Evolutionary conservation across 2,329 filamentous ascomycete species (phyloP).

Genomic region (Penicillium oxalicum): DNA sequence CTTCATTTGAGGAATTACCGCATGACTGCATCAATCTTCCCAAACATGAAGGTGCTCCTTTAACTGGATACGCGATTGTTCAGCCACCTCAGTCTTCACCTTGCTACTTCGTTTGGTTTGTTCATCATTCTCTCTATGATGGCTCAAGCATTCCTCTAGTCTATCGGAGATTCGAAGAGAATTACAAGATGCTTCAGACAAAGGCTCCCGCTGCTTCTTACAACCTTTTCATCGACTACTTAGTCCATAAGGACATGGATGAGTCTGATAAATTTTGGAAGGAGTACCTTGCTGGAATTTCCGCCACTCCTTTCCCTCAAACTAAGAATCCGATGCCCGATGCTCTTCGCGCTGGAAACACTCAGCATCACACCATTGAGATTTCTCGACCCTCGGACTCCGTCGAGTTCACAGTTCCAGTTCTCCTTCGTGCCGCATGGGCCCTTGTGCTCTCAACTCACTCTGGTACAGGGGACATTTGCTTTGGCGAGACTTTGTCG

Average conservation of each 20-base stretch:
- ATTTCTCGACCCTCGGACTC: slow-evolving; percentile 16
- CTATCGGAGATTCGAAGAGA: slow-evolving; percentile 33
- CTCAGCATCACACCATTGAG: slow-evolving; percentile 19
- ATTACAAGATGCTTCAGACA: slow-evolving; percentile 21
- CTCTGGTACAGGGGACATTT: slow-evolving; percentile 44
- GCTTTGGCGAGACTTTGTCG: slow-evolving; percentile 51
- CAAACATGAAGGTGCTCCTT: slow-evolving; percentile 29
- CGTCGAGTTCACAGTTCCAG: slow-evolving; percentile 41
- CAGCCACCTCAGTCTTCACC: slow-evolving; percentile 17
- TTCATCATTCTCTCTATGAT: slow-evolving; percentile 51
- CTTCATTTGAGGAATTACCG: slow-evolving; percentile 24
- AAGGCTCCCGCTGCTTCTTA: slow-evolving; percentile 19
- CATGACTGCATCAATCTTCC: slow-evolving; percentile 23
- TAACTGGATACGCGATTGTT: slow-evolving; percentile 35
- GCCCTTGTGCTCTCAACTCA: slow-evolving; percentile 46
- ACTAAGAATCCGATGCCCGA: slow-evolving; percentile 18
- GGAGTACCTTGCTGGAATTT: slow-evolving; percentile 24
- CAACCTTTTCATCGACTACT: slow-evolving; percentile 28
- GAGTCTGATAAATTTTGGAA: slow-evolving; percentile 32
- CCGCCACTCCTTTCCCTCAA: slow-evolving; percentile 25
- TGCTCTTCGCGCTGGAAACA: slow-evolving; percentile 21
- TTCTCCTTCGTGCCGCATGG: slow-evolving; percentile 50
- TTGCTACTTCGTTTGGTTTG: slow-evolving; percentile 44
- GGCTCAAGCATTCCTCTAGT: slow-evolving; percentile 42
- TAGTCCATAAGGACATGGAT: slow-evolving; percentile 21